Conservation (phyloP, 352 stramenopile species). For the Phytophthora cryptogea region DNA sequence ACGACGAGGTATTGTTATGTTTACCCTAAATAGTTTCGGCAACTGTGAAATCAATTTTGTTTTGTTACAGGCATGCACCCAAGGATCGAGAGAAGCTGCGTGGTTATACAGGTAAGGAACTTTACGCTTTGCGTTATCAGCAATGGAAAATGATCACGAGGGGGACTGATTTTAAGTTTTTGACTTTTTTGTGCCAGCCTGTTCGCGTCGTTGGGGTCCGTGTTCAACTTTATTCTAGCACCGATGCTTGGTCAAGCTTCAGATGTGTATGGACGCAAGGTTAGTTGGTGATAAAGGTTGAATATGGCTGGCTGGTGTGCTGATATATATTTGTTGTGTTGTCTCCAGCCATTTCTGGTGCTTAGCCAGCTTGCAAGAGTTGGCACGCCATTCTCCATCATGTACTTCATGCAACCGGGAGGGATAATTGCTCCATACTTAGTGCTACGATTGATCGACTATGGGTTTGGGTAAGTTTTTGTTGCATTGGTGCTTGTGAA, state of each 20-base stretch:
- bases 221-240: constrained; percentile 69
- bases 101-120: constrained; percentile 64
- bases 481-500: background rate
- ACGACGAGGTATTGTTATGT: constrained; percentile 32
- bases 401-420: constrained; percentile 64
- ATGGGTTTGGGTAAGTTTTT: constrained; percentile 59
- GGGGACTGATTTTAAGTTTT: background rate
- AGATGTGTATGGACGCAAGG: constrained; percentile 79
- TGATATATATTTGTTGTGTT: background rate
- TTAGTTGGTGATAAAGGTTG: constrained; percentile 17
- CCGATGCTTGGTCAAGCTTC: constrained; percentile 76
- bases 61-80: constrained; percentile 47
- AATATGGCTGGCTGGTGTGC: background rate
- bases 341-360: constrained; percentile 69
- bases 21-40: background rate
- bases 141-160: background rate
- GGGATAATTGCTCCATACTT: constrained; percentile 74
- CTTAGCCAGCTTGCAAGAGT: constrained; percentile 62
- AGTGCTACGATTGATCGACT: constrained; percentile 59
- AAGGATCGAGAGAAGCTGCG: constrained; percentile 67
- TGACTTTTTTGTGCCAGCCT: constrained; percentile 37
- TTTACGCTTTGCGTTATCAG: background rate
- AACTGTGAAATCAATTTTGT: background rate
- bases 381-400: constrained; percentile 65
- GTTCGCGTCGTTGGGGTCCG: constrained; percentile 63